Conservation (phyloP, 2,329 filamentous ascomycete species). For the Arthrobotrys sinensis region DNA sequence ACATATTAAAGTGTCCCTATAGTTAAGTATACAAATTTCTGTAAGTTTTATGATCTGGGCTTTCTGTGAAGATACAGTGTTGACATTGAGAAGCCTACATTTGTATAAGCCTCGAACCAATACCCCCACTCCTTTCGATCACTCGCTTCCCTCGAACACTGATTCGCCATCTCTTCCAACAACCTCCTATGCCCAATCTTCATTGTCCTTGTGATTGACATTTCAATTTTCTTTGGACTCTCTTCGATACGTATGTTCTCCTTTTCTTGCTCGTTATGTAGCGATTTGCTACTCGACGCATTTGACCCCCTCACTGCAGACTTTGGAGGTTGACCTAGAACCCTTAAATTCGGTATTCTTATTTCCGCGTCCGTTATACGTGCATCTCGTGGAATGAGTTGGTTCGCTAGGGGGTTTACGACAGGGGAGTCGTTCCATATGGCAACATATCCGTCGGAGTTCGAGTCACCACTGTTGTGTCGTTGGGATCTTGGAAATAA, state of each 20-base stretch:
- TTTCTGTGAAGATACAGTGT: neutral
- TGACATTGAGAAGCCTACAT: slow-evolving; percentile 14
- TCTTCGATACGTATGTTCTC: neutral
- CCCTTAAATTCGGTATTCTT: slow-evolving; percentile 16
- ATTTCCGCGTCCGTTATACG: slow-evolving; percentile 30
- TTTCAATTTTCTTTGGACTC: neutral
- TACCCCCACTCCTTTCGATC: slow-evolving; percentile 58
- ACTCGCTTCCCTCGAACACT: slow-evolving; percentile 38
- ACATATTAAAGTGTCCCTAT: slow-evolving; percentile 66
- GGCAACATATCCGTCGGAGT: slow-evolving; percentile 19
- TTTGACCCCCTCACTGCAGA: slow-evolving; percentile 18
- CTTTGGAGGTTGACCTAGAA: slow-evolving; percentile 9
- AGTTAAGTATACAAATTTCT: neutral
- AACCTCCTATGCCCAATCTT: slow-evolving; percentile 47
- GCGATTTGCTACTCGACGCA: neutral
- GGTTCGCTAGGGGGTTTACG: slow-evolving; percentile 48
- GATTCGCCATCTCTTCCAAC: slow-evolving; percentile 54
- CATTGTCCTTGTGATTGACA: slow-evolving; percentile 34
- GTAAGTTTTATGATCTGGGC: neutral
- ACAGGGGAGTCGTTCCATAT: slow-evolving; percentile 55
- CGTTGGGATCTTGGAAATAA: neutral
- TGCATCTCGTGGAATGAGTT: slow-evolving; percentile 42
- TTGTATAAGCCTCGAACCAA: slow-evolving; percentile 57
- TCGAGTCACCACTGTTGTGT: slow-evolving; percentile 1
- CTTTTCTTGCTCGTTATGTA: neutral